Percentiles rank a stretch among this genome's conserved stretches.
phyloP scores from a whole-genome alignment of 805 yeast species.

The Aciculoconidium aculeatum region DNA sequence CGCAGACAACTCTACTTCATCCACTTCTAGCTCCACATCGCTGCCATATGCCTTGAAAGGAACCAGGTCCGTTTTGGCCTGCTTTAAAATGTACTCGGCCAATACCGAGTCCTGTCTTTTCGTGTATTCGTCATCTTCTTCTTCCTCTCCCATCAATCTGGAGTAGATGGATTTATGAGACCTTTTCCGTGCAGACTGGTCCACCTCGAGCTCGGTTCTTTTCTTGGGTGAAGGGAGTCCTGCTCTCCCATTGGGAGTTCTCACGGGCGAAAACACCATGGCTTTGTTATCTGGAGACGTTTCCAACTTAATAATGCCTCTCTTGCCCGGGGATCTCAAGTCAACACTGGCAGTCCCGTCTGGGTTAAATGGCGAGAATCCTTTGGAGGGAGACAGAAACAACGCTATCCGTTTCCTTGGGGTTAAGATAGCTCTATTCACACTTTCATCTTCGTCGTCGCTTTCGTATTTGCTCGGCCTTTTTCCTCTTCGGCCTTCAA shows the following conservation, averaged over 20 bases:
- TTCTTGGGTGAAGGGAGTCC: slow-evolving; percentile 42
- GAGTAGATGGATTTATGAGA: slow-evolving; percentile 32
- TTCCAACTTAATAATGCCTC: slow-evolving; percentile 24
- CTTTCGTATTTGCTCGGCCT: no score
- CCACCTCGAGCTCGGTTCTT: slow-evolving; percentile 31
- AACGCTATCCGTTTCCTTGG: slow-evolving; percentile 3
- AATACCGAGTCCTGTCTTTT: slow-evolving; percentile 36
- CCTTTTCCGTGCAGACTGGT: slow-evolving; percentile 44
- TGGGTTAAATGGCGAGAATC: slow-evolving; percentile 1
- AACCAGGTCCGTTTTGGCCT: slow-evolving; percentile 13
- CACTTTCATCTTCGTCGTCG: not conserved
- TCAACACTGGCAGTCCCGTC: no score
- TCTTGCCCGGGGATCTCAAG: slow-evolving; percentile 26
- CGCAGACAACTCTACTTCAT: no score
- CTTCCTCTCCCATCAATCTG: slow-evolving; percentile 29
- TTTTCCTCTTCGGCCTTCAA: no score
- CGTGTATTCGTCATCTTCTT: slow-evolving; percentile 20
- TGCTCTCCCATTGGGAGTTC: slow-evolving; percentile 39
- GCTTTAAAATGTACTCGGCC: slow-evolving; percentile 36
- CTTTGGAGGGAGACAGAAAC: slow-evolving; percentile 4
- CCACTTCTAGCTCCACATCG: slow-evolving; percentile 20
- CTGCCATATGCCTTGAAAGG: slow-evolving; percentile 14
- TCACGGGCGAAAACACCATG: slow-evolving; percentile 20
- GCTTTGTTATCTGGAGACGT: slow-evolving; percentile 5
- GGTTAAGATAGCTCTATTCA: no score